phyloP scores from a whole-genome alignment of 169 alveolate species.

The Plasmodium fragile region DNA sequence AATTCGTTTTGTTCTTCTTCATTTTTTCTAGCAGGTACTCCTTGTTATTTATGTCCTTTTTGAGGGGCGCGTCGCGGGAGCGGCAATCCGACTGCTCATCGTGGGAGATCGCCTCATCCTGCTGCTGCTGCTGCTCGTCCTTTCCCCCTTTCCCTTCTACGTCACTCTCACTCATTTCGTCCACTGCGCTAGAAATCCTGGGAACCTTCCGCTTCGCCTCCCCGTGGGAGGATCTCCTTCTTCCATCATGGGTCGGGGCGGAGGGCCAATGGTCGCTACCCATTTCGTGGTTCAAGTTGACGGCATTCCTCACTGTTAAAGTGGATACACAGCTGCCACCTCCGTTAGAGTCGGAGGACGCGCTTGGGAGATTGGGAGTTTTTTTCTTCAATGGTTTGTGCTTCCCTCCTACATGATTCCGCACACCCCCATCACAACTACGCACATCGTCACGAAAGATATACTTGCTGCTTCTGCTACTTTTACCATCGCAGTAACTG shows the following conservation, averaged over 20 bases:
- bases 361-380: neutral
- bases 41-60: neutral
- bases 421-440: neutral
- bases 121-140: neutral
- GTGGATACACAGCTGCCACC: neutral
- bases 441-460: neutral
- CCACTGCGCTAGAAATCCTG: neutral
- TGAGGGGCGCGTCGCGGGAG: neutral
- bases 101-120: neutral
- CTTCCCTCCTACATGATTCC: neutral
- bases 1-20: neutral
- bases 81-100: neutral
- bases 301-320: neutral
- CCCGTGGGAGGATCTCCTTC: neutral
- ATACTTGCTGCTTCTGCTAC: neutral
- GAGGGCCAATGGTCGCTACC: neutral
- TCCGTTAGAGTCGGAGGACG: neutral
- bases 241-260: neutral
- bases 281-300: neutral
- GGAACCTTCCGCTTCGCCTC: neutral
- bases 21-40: neutral
- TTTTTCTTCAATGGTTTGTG: neutral
- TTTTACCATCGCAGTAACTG: neutral
- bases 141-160: neutral
- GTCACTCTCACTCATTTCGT: neutral